Conservation (phyloP, 2,329 filamentous ascomycete species). For the Coniochaeta sp. region DNA sequence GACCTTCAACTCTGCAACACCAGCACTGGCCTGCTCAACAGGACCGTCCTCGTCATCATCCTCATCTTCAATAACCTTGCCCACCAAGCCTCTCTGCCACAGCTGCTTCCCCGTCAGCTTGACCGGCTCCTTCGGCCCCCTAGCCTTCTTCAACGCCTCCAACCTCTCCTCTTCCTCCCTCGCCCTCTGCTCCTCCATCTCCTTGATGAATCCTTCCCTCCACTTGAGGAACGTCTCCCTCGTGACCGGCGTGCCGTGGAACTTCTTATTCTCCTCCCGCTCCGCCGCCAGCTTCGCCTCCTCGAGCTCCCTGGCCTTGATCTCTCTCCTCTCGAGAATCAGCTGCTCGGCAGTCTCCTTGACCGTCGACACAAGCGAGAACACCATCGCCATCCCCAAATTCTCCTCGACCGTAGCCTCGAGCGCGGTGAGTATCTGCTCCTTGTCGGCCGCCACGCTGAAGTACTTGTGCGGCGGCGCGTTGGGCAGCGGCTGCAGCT, state of each 20-base stretch:
- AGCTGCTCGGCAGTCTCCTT: slow-evolving; percentile 90
- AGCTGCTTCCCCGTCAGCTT: slow-evolving; percentile 67
- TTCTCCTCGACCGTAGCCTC: slow-evolving; percentile 80
- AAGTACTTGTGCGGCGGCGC: slow-evolving; percentile 62
- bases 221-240: slow-evolving; percentile 77
- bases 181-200: slow-evolving; percentile 67
- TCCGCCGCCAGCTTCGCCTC: slow-evolving; percentile 55
- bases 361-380: slow-evolving; percentile 77
- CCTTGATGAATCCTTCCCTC: slow-evolving; percentile 68
- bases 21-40: slow-evolving; percentile 30
- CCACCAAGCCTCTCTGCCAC: slow-evolving; percentile 67
- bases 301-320: slow-evolving; percentile 48
- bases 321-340: slow-evolving; percentile 64
- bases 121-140: slow-evolving; percentile 60
- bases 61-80: slow-evolving; percentile 59
- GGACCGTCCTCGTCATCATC: slow-evolving; percentile 54
- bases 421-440: slow-evolving; percentile 62
- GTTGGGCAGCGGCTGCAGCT: slow-evolving; percentile 69
- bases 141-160: slow-evolving; percentile 76
- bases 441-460: slow-evolving; percentile 73
- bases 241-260: slow-evolving; percentile 86
- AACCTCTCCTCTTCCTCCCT: slow-evolving; percentile 73
- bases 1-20: slow-evolving; percentile 66
- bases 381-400: slow-evolving; percentile 95
- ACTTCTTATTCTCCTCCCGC: slow-evolving; percentile 92